Evolutionary conservation across 345 rosid species (phyloP).

Genomic region (Jatropha curcas): DNA sequence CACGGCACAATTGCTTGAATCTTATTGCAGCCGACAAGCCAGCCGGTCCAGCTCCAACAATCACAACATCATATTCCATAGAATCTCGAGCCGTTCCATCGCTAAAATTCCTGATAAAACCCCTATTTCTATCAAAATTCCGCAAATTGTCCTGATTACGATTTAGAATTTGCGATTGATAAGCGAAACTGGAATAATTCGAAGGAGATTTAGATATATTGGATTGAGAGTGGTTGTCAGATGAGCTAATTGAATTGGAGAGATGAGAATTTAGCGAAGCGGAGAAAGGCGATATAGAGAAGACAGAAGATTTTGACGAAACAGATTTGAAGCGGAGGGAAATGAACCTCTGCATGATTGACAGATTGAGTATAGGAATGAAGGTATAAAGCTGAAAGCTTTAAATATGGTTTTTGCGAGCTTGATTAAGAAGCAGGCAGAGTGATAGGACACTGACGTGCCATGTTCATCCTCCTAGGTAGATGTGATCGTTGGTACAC

Average conservation of each 20-base stretch:
- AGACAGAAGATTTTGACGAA: constrained; percentile 12
- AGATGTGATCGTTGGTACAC: not conserved
- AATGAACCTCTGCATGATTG: constrained; percentile 50
- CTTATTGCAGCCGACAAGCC: constrained; percentile 90
- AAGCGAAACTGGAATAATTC: constrained; percentile 2
- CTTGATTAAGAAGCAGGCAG: not conserved
- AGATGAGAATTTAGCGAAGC: constrained; percentile 20
- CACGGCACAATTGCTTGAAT: constrained; percentile 75
- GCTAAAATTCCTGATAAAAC: constrained; percentile 44
- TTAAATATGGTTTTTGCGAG: not conserved
- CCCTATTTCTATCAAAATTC: constrained; percentile 5
- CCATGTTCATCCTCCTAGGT: not conserved
- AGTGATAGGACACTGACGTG: not conserved
- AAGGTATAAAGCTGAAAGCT: not conserved
- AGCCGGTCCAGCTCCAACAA: constrained; percentile 99
- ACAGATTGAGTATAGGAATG: not conserved
- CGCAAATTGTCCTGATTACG: constrained; percentile 17
- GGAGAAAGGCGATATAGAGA: too few relatives aligned
- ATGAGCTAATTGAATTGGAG: not conserved
- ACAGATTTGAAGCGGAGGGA: constrained; percentile 26
- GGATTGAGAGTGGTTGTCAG: not conserved
- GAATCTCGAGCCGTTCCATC: constrained; percentile 56
- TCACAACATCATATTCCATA: constrained; percentile 84
- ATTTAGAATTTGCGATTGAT: constrained; percentile 20
- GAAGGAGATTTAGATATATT: constrained; percentile 21